Evolutionary conservation across 805 yeast species (phyloP).

Genomic region (Candida parachauliodes): DNA sequence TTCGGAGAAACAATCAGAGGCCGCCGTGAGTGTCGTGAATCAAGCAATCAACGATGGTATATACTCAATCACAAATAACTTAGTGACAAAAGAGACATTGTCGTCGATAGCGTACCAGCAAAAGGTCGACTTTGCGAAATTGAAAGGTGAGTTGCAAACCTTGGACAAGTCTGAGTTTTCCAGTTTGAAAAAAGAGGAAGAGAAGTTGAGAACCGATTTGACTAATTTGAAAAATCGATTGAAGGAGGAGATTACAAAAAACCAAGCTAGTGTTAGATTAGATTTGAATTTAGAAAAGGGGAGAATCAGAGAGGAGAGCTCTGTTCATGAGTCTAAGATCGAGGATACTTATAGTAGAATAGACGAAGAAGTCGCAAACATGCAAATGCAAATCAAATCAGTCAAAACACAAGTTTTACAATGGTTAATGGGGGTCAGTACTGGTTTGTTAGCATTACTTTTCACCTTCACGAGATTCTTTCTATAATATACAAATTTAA

Average conservation of each 20-base stretch:
- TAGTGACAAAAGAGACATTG: conserved; percentile 82
- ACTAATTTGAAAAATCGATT: conserved; percentile 82
- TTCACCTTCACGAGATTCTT: conserved; percentile 86
- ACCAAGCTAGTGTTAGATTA: conserved; percentile 83
- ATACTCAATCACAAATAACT: conserved; percentile 63
- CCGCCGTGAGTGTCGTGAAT: conserved; percentile 70
- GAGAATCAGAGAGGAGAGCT: conserved; percentile 88
- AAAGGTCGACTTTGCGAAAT: conserved; percentile 92
- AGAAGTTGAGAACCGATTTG: conserved; percentile 74
- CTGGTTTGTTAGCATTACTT: conserved; percentile 95
- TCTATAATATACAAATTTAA: conserved; percentile 13
- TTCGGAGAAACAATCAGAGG: conserved; percentile 69
- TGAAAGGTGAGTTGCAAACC: conserved; percentile 86
- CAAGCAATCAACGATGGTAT: conserved; percentile 80
- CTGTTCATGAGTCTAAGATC: conserved; percentile 87
- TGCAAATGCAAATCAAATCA: conserved; percentile 91
- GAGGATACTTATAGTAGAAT: conserved; percentile 93
- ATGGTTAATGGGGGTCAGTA: conserved; percentile 97
- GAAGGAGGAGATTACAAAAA: conserved; percentile 87
- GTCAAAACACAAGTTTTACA: conserved; percentile 97
- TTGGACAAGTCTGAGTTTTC: conserved; percentile 85
- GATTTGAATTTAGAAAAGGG: conserved; percentile 94
- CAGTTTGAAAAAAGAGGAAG: conserved; percentile 80
- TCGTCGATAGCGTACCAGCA: conserved; percentile 89
- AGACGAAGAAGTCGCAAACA: conserved; percentile 91